phyloP scores from a whole-genome alignment of 345 rosid species.

The Erucastrum elatum region DNA sequence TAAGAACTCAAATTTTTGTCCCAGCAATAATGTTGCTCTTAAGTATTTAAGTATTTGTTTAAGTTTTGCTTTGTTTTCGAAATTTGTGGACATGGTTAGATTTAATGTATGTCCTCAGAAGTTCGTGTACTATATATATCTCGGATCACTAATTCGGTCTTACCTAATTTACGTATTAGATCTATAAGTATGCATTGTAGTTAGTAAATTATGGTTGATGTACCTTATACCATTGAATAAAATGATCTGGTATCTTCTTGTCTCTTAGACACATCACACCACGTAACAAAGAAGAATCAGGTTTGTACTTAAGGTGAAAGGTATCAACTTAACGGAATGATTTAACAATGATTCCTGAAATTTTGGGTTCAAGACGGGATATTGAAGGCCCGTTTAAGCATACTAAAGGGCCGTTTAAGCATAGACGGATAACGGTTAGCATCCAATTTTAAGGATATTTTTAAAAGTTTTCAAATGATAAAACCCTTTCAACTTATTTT shows the following conservation, averaged over 20 bases:
- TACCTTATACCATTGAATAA: not conserved
- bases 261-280: not conserved
- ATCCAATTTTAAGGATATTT: too few species aligned
- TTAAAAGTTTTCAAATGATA: too few species aligned
- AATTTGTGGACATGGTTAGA: not conserved
- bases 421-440: too few species aligned
- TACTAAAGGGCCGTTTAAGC: too few species aligned
- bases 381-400: too few species aligned
- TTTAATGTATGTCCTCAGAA: not conserved
- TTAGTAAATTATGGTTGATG: not conserved
- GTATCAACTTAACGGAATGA: not conserved
- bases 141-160: not conserved
- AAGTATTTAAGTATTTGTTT: too few species aligned
- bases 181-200: not conserved
- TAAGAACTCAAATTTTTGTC: too few species aligned
- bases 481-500: too few species aligned
- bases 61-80: not conserved
- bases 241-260: not conserved
- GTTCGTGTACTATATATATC: not conserved
- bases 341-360: not conserved
- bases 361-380: not conserved
- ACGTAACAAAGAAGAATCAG: not conserved
- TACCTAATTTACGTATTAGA: not conserved
- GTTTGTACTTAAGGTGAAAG: not conserved
- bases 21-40: too few species aligned